A percentile compares a stretch with the other conserved stretches of the same genome.
These are phyloP conservation scores for Termitomyces sp. DNA, from an alignment of 768 basidiomycete species.

Conservation along the genomic window DNA sequence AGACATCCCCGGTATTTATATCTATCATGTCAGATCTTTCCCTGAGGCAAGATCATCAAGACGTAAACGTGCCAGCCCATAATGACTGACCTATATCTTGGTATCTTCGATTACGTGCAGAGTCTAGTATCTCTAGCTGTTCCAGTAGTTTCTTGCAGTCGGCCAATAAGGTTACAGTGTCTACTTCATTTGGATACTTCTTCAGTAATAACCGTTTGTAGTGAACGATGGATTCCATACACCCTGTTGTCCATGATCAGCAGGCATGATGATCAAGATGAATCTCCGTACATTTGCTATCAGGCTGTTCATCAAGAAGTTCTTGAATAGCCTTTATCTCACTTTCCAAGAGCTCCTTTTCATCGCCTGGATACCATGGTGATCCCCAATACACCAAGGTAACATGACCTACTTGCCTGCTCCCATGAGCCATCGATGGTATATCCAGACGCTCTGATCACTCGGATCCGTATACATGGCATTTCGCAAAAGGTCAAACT, in stretches of 20 bases:
- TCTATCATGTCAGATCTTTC: background rate
- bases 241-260: conserved; percentile 53
- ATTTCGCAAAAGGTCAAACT: conserved; percentile 88
- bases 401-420: conserved; percentile 41
- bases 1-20: background rate
- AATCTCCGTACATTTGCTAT: conserved; percentile 74
- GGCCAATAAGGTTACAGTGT: conserved; percentile 9
- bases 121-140: conserved; percentile 43
- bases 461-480: conserved; percentile 96
- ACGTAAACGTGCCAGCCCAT: background rate
- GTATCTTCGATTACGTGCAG: conserved; percentile 62
- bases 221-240: conserved; percentile 85
- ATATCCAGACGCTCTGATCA: conserved; percentile 97
- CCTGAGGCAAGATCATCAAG: background rate
- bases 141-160: conserved; percentile 41
- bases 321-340: conserved; percentile 82
- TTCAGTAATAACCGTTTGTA: conserved; percentile 71
- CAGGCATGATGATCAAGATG: background rate
- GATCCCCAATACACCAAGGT: background rate
- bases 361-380: conserved; percentile 41
- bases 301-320: conserved; percentile 81
- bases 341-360: conserved; percentile 50
- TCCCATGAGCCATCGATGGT: conserved; percentile 96
- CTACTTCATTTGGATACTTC: conserved; percentile 27
- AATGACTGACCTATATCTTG: conserved; percentile 47